A percentile compares a stretch with the other conserved stretches of the same genome.
Conservation (phyloP, 2,329 filamentous ascomycete species). For the Exophiala calicioides region DNA sequence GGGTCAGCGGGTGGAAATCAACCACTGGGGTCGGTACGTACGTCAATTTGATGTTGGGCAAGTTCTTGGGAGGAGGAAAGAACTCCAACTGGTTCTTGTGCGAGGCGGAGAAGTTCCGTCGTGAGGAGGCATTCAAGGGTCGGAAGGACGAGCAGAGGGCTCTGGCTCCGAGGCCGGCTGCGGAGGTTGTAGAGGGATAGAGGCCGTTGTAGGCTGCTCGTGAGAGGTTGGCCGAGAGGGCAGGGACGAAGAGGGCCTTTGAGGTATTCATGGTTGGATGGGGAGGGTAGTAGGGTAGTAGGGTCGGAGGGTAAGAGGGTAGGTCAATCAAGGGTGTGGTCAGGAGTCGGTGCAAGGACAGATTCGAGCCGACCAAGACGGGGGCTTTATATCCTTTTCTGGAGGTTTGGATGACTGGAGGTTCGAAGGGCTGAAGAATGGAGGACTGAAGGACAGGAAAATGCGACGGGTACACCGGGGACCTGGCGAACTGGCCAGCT, state of each 20-base stretch:
- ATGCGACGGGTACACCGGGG: no score
- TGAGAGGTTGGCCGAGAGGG: slow-evolving; percentile 24
- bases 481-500: no score
- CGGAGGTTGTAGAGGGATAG: slow-evolving; percentile 17
- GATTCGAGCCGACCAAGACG: no score
- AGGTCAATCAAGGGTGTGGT: no score
- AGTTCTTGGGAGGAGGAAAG: slow-evolving; percentile 63
- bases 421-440: no score
- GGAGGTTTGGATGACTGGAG: no score
- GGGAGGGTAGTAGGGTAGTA: not conserved
- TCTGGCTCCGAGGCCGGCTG: slow-evolving; percentile 32
- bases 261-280: slow-evolving; percentile 24
- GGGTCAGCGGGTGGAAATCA: slow-evolving; percentile 9
- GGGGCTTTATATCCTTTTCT: no score
- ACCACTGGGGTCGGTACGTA: slow-evolving; percentile 4
- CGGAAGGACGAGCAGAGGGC: slow-evolving; percentile 23
- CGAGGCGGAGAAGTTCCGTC: slow-evolving; percentile 42
- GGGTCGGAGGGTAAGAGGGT: no score
- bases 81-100: slow-evolving; percentile 41
- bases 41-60: slow-evolving; percentile 42
- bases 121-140: slow-evolving; percentile 20
- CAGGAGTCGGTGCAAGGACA: no score
- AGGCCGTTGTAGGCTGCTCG: slow-evolving; percentile 27
- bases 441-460: no score
- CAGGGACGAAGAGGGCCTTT: slow-evolving; percentile 21